Percentiles rank a stretch among this genome's conserved stretches.
Conservation (phyloP, 208 protist genomes). For the Herpetomonas muscarum region DNA sequence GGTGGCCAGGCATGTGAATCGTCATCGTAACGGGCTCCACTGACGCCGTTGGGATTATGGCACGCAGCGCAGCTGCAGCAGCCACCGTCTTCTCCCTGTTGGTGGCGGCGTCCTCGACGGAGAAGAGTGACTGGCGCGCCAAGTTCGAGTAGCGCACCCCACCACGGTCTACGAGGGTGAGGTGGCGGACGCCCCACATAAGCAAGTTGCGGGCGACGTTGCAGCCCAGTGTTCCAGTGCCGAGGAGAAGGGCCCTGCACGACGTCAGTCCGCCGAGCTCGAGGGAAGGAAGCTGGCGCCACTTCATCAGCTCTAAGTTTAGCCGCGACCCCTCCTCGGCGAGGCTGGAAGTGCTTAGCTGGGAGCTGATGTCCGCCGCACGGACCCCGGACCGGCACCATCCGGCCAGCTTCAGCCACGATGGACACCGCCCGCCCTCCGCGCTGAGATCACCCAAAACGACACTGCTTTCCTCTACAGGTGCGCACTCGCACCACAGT, state of each 20-base stretch:
- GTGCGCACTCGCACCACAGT: not conserved
- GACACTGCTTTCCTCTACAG: not conserved
- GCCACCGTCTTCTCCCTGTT: slow-evolving; percentile 85
- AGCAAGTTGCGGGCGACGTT: slow-evolving; percentile 95
- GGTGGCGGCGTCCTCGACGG: slow-evolving; percentile 73
- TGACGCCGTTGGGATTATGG: slow-evolving; percentile 86
- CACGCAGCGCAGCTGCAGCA: slow-evolving; percentile 79
- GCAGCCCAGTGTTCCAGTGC: slow-evolving; percentile 98
- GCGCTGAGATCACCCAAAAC: not conserved
- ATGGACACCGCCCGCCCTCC: slow-evolving; percentile 4
- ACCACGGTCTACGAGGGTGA: slow-evolving; percentile 96
- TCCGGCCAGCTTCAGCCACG: slow-evolving; percentile 26
- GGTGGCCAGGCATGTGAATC: slow-evolving; percentile 98
- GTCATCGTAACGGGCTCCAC: slow-evolving; percentile 53
- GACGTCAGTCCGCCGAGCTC: slow-evolving; percentile 82
- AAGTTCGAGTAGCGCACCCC: slow-evolving; percentile 97
- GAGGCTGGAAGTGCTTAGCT: slow-evolving; percentile 86
- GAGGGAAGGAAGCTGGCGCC: slow-evolving; percentile 94
- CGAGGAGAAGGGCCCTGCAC: slow-evolving; percentile 93
- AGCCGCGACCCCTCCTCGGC: slow-evolving; percentile 63
- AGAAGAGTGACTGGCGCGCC: slow-evolving; percentile 89
- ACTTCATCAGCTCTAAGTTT: slow-evolving; percentile 98
- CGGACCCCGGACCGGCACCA: slow-evolving; percentile 36
- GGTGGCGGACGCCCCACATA: slow-evolving; percentile 95
- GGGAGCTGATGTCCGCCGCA: slow-evolving; percentile 55